Conservation (phyloP, 2,329 filamentous ascomycete species). For the Aspergillus unguis region DNA sequence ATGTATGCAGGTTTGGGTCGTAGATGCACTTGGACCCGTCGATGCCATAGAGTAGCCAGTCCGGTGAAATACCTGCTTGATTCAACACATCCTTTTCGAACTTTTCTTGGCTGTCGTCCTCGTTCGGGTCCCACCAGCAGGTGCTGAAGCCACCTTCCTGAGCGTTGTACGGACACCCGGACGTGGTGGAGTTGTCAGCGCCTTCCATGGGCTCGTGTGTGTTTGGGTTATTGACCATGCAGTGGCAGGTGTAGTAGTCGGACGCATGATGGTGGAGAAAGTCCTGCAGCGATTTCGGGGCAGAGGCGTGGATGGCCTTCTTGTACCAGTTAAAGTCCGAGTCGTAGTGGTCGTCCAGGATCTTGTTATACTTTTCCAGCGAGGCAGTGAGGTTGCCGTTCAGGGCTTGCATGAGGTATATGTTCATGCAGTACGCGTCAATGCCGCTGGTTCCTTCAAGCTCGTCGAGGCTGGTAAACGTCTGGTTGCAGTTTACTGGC, state of each 20-base stretch:
- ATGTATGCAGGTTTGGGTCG: no score
- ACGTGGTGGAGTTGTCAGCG: no score
- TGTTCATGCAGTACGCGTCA: not conserved
- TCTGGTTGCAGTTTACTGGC: not conserved
- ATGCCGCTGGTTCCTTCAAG: not conserved
- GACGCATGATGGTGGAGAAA: not conserved
- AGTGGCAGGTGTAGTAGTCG: not conserved
- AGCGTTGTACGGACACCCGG: no score
- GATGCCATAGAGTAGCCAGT: no score
- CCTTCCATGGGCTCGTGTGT: no score
- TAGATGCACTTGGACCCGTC: no score
- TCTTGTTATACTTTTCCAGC: not conserved
- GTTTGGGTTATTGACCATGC: no score
- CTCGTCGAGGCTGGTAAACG: not conserved
- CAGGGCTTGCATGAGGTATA: not conserved
- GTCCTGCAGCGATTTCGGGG: not conserved
- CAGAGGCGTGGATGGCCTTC: not conserved
- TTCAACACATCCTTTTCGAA: no score
- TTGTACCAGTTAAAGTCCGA: not conserved
- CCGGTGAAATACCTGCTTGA: no score
- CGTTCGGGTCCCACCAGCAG: no score
- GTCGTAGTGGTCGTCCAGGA: not conserved
- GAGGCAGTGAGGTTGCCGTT: not conserved
- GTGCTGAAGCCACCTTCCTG: no score
- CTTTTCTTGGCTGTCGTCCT: no score